Evolutionary conservation across 78 protist species (phyloP), one percentile per base, ranked within the genome.

Genomic region (Parvularia atlantis): DNA sequence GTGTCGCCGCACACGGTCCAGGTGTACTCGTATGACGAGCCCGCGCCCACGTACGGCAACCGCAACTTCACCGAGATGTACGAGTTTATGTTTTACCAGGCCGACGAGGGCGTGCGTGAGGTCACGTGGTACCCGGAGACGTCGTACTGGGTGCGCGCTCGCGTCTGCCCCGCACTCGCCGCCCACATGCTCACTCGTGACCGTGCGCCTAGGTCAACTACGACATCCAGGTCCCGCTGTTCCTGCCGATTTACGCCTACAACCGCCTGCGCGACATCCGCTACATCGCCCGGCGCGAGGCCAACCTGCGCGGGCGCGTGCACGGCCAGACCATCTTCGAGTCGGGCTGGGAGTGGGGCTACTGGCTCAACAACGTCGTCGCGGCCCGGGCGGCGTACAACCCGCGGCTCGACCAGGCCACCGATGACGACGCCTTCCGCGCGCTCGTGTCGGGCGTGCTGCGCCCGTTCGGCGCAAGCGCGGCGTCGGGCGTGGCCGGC

Each of bases 301-400:
- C 24, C 24, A 53, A 53, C 22, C 31, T 26, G 57, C 22, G 24
- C 57, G 24, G 36, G n/a, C 6, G 43, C n/a, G 7, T 61, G 26
- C 16, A 26, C 33, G 67, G 67, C 46, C 67, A 63, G 30, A 63
- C 3, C 26, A 33, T n/a, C 44, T 63, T 63, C 30, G 33, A 63
- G n/a, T 33, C 44, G 20, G 67, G 67, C 30, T 63, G 44, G 44
- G 67, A 63, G 67, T 63, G 67, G 67, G 67, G 37, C 33, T 63
- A 63, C 50, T 63, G 67, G 67, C n/a, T 63, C 35, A 22, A 53
- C 59, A 11, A 53, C 11, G 59, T 53, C 2, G 33, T 53, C 22
- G 33, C 33, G 31, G 33, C 33, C 22, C 28, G 59, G 11, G 59
- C 59, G 30, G 46, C 13, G 16, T 63, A 6, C 20, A 10, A 63